A percentile compares a stretch with the other conserved stretches of the same genome.
phyloP scores from a whole-genome alignment of 179 eudicot genomes.

The Pouteria campechiana region DNA sequence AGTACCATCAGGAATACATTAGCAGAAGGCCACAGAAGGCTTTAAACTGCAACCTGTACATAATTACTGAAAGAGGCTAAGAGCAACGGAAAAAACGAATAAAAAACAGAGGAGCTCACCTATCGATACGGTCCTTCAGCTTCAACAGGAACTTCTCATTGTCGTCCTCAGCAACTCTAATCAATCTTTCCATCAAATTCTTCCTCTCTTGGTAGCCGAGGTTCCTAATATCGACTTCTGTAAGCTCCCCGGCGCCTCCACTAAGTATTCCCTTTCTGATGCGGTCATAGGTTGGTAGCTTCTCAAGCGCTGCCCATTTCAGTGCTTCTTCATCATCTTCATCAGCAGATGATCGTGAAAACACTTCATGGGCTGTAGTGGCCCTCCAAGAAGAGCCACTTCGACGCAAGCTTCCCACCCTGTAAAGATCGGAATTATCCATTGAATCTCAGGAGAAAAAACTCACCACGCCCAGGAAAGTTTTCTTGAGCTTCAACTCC shows the following conservation, averaged over 20 bases:
- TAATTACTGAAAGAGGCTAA: too few species aligned
- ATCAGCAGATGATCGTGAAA: conserved; percentile 16
- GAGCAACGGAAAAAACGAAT: too few species aligned
- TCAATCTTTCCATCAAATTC: conserved; percentile 19
- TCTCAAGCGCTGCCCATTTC: conserved; percentile 38
- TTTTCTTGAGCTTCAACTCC: too few species aligned
- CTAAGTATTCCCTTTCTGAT: conserved; percentile 21
- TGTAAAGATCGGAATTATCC: too few species aligned
- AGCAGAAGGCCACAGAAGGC: too few species aligned
- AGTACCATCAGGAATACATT: too few species aligned
- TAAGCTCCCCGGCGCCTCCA: conserved; percentile 14
- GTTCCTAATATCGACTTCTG: conserved; percentile 17
- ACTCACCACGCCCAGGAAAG: too few species aligned
- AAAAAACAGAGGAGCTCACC: conserved; percentile 5
- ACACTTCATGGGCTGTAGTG: conserved; percentile 8
- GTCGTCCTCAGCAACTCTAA: conserved; percentile 22
- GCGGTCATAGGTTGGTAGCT: conserved; percentile 21
- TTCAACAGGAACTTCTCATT: conserved; percentile 30
- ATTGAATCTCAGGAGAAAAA: too few species aligned
- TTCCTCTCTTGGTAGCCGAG: conserved; percentile 19
- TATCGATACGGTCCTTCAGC: conserved; percentile 26
- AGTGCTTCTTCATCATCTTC: conserved; percentile 40
- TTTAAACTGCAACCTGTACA: too few species aligned
- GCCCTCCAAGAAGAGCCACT: too few species aligned
- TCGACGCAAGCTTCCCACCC: too few species aligned